Conservation (phyloP, 306 rosid species). For the Vigna trinervia region DNA sequence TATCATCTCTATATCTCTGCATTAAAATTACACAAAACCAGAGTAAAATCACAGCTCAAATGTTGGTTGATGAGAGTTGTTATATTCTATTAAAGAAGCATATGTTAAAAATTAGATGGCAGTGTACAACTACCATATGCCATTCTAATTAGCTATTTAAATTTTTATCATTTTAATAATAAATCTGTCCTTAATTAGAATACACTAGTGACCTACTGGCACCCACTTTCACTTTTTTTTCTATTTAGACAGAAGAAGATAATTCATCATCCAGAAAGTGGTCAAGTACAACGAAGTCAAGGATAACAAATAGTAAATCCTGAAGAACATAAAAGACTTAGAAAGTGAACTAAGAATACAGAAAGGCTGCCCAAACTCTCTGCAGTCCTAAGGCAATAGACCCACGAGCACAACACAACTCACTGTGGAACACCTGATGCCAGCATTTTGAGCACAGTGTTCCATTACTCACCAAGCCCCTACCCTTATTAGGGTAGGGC, state of each 20-base stretch:
- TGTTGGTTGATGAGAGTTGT: not conserved
- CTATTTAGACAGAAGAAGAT: not conserved
- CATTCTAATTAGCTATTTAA: not conserved
- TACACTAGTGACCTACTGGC: not conserved
- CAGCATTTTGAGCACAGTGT: not conserved
- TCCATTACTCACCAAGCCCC: not conserved
- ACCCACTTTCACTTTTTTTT: not conserved
- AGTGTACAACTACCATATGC: not conserved
- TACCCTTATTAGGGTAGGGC: not conserved
- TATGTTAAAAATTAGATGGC: not conserved
- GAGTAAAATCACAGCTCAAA: not conserved
- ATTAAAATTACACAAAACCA: not conserved
- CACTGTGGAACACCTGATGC: not conserved
- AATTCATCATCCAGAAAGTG: not conserved
- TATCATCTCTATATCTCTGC: not conserved
- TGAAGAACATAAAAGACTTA: not conserved
- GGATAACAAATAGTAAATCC: slow-evolving; percentile 16
- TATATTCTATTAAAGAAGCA: not conserved
- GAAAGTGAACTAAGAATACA: not conserved
- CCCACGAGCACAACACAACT: not conserved
- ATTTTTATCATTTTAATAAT: not conserved
- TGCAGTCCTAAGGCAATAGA: not conserved
- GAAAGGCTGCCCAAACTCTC: not conserved
- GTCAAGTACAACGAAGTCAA: not conserved
- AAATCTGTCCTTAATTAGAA: not conserved